Base-by-base conservation (phyloP, 441 rosid species). In the Hypseocharis bilobata region DNA sequence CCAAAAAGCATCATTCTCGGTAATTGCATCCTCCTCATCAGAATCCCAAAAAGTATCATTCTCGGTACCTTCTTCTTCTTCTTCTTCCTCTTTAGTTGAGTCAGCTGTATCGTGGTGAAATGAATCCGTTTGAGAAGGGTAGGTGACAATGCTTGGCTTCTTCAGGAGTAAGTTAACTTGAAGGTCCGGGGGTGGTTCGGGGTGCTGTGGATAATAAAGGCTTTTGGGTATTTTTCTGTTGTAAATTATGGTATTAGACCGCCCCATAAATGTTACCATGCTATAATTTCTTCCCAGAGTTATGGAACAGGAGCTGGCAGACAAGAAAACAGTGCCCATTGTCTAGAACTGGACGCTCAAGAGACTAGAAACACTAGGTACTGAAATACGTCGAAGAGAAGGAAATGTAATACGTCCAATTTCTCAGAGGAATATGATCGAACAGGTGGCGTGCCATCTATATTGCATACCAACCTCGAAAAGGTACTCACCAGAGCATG, bases 151-250 rank as follows among this genome's bases (percentile, higher is more conserved):
- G 11, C 60, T 68, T 13, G 91, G 86, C 81, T 85, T 85, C 73
- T 84, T 80, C 56, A 82, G 79, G 79, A 90, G 87, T 70, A 92
- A 72, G 63, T 87, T 88, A 47, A 88, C 86, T 28, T 97, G 96
- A 19, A 90, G 84, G 1, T 86, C 90, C 2, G 97, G 96, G 66
- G 96, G 97, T 60, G 83, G 88, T 78, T 90, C 80, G 36, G 79
- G 36, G 11, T 86, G 89, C 22, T 91, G 82, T 2, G 89, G 96
- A 70, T 78, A 70, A 20, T 77, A 86, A 40, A 75, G 84, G 76
- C 86, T 86, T 75, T 81, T 85, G 60, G 88, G 79, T 47, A 75
- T 75, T 69, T 79, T 84, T 70, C 71, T 81, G 26, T 67, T 57
- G 34, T 62, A 71, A 34, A 52, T 68, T 66, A 73, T 78, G 40